Conservation (phyloP, 345 rosid species). For the Anastatica hierochuntica region DNA sequence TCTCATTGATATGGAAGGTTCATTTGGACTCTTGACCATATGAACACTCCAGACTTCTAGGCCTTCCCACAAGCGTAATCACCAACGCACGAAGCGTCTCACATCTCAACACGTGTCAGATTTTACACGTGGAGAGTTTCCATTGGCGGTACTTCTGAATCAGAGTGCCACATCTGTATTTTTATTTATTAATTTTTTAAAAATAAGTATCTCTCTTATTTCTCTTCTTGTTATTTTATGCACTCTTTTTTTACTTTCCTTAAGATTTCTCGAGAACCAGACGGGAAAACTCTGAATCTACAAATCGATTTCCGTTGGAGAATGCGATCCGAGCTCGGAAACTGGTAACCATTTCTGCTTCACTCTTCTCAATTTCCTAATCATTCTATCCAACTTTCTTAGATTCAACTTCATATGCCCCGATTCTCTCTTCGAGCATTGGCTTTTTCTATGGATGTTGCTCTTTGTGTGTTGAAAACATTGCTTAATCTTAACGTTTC, state of each 20-base stretch:
- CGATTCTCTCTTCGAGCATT: conserved; percentile 7
- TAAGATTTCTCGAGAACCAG: too few relatives aligned
- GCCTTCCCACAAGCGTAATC: too few relatives aligned
- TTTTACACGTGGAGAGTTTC: conserved; percentile 1
- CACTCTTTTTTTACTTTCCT: conserved; percentile 1
- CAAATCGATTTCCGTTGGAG: conserved; percentile 14
- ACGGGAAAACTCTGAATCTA: conserved; percentile 19
- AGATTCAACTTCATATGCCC: background rate
- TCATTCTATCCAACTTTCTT: background rate
- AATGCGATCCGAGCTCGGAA: conserved; percentile 25
- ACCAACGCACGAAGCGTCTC: conserved; percentile 22
- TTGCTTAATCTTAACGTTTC: background rate
- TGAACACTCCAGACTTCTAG: too few relatives aligned
- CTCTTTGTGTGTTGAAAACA: background rate
- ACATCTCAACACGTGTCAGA: conserved; percentile 9
- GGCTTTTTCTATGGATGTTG: background rate
- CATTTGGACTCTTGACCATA: too few relatives aligned
- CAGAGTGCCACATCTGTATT: conserved; percentile 14
- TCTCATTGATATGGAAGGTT: too few relatives aligned
- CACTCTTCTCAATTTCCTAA: background rate
- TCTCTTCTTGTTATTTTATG: background rate
- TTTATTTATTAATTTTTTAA: too few relatives aligned
- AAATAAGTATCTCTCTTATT: too few relatives aligned
- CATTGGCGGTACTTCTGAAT: conserved; percentile 1
- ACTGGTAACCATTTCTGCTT: conserved; percentile 12